Conservation (phyloP, 2,329 filamentous ascomycete genomes). For the Aspergillus texensis region DNA sequence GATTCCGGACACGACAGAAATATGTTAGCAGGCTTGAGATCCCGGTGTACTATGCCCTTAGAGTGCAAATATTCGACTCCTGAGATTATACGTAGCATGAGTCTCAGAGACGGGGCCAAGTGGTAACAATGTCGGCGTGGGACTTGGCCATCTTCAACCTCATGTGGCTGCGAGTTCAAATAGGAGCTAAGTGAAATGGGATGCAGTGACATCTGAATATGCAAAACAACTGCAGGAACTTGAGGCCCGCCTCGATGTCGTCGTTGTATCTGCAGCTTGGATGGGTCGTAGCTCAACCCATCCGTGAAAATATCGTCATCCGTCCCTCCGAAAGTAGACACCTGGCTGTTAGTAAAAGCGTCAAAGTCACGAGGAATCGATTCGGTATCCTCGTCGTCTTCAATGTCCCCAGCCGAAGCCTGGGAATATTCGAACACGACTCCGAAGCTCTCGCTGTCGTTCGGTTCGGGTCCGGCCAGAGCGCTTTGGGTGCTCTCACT, state of each 20-base stretch:
- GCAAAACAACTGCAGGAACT: conserved; percentile 53
- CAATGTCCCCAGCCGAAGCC: conserved; percentile 33
- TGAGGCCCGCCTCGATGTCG: conserved; percentile 28
- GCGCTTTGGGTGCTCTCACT: conserved; percentile 21
- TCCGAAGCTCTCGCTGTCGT: conserved; percentile 37
- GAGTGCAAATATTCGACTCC: conserved; percentile 67
- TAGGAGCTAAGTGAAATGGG: conserved; percentile 65
- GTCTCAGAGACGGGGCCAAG: conserved; percentile 55
- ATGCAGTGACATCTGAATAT: conserved; percentile 70
- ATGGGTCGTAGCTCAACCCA: conserved; percentile 39
- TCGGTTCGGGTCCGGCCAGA: conserved; percentile 18
- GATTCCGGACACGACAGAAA: conserved; percentile 59
- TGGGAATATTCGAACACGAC: conserved; percentile 47
- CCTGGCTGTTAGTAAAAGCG: conserved; percentile 32
- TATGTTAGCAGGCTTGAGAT: conserved; percentile 70
- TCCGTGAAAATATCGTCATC: conserved; percentile 47
- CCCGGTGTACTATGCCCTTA: conserved; percentile 64
- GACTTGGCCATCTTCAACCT: conserved; percentile 19
- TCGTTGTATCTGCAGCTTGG: conserved; percentile 34
- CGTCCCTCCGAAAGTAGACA: conserved; percentile 38
- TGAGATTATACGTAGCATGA: conserved; percentile 63
- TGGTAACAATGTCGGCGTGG: conserved; percentile 64
- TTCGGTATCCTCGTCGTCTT: conserved; percentile 54
- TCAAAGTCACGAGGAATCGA: conserved; percentile 49
- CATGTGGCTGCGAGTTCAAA: conserved; percentile 45